phyloP scores from a whole-genome alignment of 78 protist genomes.

The Dictyostelium discoideum region dicty_2.7 NC_007089.4:6034501-6035000 shows the following conservation, averaged over 20 bases:
- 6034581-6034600: background rate
- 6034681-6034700: background rate
- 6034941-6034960: too few species aligned
- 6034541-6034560: background rate
- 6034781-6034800: background rate
- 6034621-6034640: background rate
- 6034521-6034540: background rate
- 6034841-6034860: too few species aligned
- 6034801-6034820: too few species aligned
- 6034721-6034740: background rate
- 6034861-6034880: background rate
- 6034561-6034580: background rate
- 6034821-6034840: too few species aligned
- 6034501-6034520: background rate
- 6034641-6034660: background rate
- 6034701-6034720: background rate
- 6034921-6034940: too few species aligned
- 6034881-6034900: too few species aligned
- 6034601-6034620: background rate
- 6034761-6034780: background rate
- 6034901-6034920: too few species aligned
- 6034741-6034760: too few species aligned
- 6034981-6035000: too few species aligned
- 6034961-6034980: too few species aligned
- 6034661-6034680: background rate